Evolutionary conservation across 2,329 filamentous ascomycete species (phyloP), one percentile per base, ranked within the genome.

Genomic region (Alternaria viburni): DNA sequence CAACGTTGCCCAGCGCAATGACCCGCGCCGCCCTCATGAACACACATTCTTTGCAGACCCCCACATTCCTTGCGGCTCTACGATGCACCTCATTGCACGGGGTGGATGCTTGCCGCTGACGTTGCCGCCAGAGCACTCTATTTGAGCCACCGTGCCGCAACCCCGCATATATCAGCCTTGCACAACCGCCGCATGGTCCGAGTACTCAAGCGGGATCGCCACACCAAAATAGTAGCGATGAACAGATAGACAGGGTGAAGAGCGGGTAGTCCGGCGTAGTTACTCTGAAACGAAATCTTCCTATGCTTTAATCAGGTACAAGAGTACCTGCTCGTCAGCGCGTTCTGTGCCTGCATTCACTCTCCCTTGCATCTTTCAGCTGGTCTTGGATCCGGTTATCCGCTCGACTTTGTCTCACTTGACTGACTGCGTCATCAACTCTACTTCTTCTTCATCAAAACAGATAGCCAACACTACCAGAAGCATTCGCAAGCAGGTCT

Each of bases 111-210:
- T 61, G 54, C 57, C 59, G 57, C 54, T 51, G 41, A 26, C 36
- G 21, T 44, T 59, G 41, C 51, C 51, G 50, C 57, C 46, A 13
- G 15, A 17, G 21, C 26, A 59, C 44, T 66, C 49, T 66, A 61
- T 47, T 58, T 50, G 59, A 58, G 56, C 65, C 65, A 17, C 50
- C 21, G 25, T 55, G 58, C 65, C 62, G 52, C 62, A 62, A 55
- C 65, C 60, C 59, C 60, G 63, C 65, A 61, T 59, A 30, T 56
- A 30, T 56, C 44, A 44, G 49, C 49, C 49, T 51, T 19, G 49
- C 49, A 36, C 41, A 59, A 21, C 54, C 49, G 51, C 57, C 59
- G 57, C 41, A 45, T 26, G 26, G 44, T 26, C 58, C n/a, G 23
- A 13, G 44, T 45, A 50, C 25, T 11, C 15, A 23, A 30, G 28